Base-by-base conservation (phyloP, 768 basidiomycete genomes). In the Suillus brevipes region DNA sequence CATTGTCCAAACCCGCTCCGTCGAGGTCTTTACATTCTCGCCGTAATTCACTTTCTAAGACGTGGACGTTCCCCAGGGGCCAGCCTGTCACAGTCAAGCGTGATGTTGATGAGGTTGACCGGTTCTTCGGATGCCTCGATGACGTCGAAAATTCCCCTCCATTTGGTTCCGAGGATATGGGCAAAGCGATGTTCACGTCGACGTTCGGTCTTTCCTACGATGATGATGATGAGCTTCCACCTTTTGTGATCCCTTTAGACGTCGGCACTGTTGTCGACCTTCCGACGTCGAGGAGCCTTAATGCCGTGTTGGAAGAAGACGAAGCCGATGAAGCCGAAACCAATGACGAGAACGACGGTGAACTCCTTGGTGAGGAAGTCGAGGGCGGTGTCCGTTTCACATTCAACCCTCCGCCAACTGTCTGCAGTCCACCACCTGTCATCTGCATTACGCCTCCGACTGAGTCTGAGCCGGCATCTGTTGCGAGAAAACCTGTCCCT, bases 311-410 rank as follows among this genome's bases (percentile, higher is more conserved):
- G 34, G 82, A 84, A 64, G 85, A 85, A 47, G 72, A 75, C 3
- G 76, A 78, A 47, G 72, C 74, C 5, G 65, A 67, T 6, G 64
- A 62, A 25, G 71, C 53, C 6, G 57, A 59, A 70, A 70, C 71
- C 25, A 79, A 73, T 23, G 69, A 70, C 6, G 79, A 82, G 16
- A 79, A 79, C 31, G 83, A 83, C 16, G 81, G 81, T 25, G 83
- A 85, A 50, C 82, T 87, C 68, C 81, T 86, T 62, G 88, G 87
- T 37, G 85, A 89, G 65, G 76, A 73, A 63, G 84, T 85, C 50
- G 85, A 83, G 59, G 82, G 87, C 37, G 91, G 91, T 6, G 90
- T 93, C 72, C 86, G 83, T 66, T 91, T 92, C 69, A 89, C 83
- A 4, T 91, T 92, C 66, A 86, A 85, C 4, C 84, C 87, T 23